These are phyloP conservation scores for Cadophora malorum DNA, from an alignment of 2,329 filamentous ascomycete genomes.

Conservation along the genomic window DNA sequence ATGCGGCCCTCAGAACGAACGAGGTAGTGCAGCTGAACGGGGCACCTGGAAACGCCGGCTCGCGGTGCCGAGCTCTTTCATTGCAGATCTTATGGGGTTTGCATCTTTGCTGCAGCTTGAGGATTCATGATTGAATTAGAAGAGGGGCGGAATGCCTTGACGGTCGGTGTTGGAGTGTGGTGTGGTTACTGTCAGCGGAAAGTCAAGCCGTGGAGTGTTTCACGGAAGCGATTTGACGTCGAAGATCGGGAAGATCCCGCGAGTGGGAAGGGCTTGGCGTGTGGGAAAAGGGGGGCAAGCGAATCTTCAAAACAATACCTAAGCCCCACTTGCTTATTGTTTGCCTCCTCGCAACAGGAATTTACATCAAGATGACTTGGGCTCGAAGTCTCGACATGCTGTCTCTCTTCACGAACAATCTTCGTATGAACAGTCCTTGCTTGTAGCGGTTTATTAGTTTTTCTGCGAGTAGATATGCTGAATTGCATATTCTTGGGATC, in stretches of 20 bases:
- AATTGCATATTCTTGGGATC: background rate
- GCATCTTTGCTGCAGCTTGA: background rate
- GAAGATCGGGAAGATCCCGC: constrained; percentile 1
- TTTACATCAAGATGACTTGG: background rate
- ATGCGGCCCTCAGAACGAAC: constrained; percentile 2
- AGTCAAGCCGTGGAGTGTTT: constrained; percentile 7
- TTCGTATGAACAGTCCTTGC: background rate
- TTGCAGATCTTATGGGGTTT: background rate
- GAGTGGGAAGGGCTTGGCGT: background rate
- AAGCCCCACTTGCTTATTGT: background rate
- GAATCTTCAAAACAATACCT: background rate
- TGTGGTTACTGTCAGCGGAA: background rate
- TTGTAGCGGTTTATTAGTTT: background rate
- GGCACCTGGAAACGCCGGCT: background rate
- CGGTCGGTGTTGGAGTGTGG: background rate
- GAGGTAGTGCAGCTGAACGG: background rate
- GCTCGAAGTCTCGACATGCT: background rate
- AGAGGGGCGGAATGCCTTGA: background rate
- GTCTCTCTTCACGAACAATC: too few species aligned
- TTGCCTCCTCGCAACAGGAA: background rate
- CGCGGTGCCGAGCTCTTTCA: background rate
- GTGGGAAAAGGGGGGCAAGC: background rate
- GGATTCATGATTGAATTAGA: background rate
- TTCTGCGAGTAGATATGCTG: background rate
- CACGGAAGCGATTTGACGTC: background rate